Evolutionary conservation across 2,329 filamentous ascomycete species (phyloP).

Genomic region (Microascus cirrosus): DNA sequence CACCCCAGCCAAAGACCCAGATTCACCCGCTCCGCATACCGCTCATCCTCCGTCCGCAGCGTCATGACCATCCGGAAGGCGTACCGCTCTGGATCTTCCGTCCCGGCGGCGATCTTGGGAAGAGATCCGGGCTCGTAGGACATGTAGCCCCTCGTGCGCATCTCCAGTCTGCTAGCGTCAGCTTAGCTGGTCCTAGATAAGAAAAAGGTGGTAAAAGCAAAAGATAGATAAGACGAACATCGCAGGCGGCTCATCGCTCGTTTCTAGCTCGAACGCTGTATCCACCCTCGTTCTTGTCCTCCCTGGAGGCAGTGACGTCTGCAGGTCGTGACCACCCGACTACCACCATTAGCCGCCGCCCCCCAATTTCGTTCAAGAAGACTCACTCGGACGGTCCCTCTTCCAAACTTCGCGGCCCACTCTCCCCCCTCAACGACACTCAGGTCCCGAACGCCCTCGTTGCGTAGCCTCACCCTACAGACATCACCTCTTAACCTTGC

Average conservation of each 20-base stretch:
- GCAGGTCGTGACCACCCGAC: slow-evolving; percentile 29
- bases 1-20: slow-evolving; percentile 38
- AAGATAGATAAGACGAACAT: slow-evolving; percentile 19
- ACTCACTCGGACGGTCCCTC: slow-evolving; percentile 33
- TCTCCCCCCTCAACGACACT: slow-evolving; percentile 33
- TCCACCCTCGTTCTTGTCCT: slow-evolving; percentile 5
- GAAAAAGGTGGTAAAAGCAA: neutral
- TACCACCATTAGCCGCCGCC: slow-evolving; percentile 7
- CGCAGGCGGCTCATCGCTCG: slow-evolving; percentile 32
- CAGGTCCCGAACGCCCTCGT: slow-evolving; percentile 25
- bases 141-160: slow-evolving; percentile 34
- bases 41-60: slow-evolving; percentile 36
- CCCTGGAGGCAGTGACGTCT: neutral
- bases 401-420: slow-evolving; percentile 37
- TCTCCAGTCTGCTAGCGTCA: slow-evolving; percentile 19
- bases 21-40: slow-evolving; percentile 36
- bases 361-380: slow-evolving; percentile 9
- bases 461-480: neutral
- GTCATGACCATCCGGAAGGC: slow-evolving; percentile 37
- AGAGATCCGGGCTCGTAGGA: slow-evolving; percentile 32
- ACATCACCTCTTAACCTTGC: slow-evolving; percentile 16
- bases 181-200: neutral
- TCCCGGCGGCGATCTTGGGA: slow-evolving; percentile 23
- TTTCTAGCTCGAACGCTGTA: slow-evolving; percentile 34
- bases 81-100: slow-evolving; percentile 30